phyloP scores from a whole-genome alignment of 192 early-diverging fungal species.

The Umbelopsis vinacea region DNA sequence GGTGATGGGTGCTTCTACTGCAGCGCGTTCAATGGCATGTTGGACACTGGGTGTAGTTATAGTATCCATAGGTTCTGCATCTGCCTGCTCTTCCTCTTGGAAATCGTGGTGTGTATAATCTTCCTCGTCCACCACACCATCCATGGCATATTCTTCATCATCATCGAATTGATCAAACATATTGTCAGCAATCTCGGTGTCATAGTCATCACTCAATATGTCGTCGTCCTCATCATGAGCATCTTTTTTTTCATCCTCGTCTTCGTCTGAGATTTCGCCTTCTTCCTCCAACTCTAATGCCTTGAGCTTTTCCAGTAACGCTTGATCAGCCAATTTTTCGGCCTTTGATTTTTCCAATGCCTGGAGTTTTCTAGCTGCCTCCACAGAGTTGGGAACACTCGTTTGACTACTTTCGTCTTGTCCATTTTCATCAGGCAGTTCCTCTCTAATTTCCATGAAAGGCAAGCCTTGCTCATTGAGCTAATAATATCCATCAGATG shows the following conservation, averaged over 20 bases:
- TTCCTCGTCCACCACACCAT: conserved; percentile 35
- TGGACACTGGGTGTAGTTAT: not conserved
- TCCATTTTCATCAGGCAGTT: conserved; percentile 52
- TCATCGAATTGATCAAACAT: conserved; percentile 46
- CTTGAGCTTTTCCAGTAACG: conserved; percentile 57
- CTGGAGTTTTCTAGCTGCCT: conserved; percentile 5
- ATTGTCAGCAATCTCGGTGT: conserved; percentile 37
- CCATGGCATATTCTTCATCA: conserved; percentile 48
- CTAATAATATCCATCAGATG: conserved; percentile 30
- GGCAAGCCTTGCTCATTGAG: conserved; percentile 79
- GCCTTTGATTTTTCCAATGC: conserved; percentile 25
- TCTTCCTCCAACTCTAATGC: conserved; percentile 76
- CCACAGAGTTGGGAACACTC: conserved; percentile 1
- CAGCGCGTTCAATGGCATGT: not conserved
- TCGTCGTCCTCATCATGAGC: conserved; percentile 47
- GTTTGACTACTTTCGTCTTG: conserved; percentile 21
- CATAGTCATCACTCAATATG: conserved; percentile 52
- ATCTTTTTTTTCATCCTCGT: conserved; percentile 29
- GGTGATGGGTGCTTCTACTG: not conserved
- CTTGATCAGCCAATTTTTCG: conserved; percentile 46
- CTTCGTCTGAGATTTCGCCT: conserved; percentile 48
- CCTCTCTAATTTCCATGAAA: conserved; percentile 77
- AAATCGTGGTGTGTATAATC: conserved; percentile 33
- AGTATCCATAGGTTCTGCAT: not conserved
- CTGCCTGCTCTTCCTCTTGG: conserved; percentile 1